A percentile compares a stretch with the other conserved stretches of the same genome.
phyloP scores from a whole-genome alignment of 345 rosid genomes.

The Eutrema yunnanense region DNA sequence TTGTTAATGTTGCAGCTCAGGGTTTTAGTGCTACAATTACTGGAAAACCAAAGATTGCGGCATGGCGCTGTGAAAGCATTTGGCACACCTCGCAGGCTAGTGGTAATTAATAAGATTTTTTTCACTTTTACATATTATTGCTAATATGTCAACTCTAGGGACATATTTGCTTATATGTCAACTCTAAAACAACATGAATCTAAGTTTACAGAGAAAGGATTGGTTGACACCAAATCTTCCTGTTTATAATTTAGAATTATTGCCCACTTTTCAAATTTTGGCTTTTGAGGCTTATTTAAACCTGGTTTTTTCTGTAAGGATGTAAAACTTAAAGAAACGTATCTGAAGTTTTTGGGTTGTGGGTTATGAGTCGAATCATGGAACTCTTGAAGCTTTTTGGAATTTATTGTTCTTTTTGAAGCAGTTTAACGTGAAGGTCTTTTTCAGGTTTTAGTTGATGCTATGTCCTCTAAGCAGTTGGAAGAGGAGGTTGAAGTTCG shows the following conservation, averaged over 20 bases:
- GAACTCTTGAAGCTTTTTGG: background rate
- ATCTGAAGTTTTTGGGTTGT: background rate
- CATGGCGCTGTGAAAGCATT: slow-evolving; percentile 66
- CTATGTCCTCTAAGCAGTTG: slow-evolving; percentile 65
- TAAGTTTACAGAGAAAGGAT: background rate
- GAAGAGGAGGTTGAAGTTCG: slow-evolving; percentile 76
- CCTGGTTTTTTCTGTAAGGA: background rate
- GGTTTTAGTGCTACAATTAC: slow-evolving; percentile 53
- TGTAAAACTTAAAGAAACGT: background rate
- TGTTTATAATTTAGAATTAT: background rate
- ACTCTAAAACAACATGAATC: background rate
- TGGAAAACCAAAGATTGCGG: slow-evolving; percentile 57
- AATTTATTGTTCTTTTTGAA: background rate
- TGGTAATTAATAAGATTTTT: slow-evolving; percentile 46
- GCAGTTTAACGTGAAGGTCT: background rate
- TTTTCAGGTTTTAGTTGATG: slow-evolving; percentile 59
- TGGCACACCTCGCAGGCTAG: slow-evolving; percentile 94
- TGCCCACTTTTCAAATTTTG: background rate
- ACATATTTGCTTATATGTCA: background rate
- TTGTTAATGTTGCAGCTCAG: slow-evolving; percentile 59
- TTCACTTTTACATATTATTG: background rate
- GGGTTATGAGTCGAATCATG: slow-evolving; percentile 8
- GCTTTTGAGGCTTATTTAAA: background rate
- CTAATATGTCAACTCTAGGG: background rate
- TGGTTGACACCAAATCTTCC: slow-evolving; percentile 4